Conservation (phyloP, 1,284 basidiomycete species). For the Rhodotorula sp. region DNA sequence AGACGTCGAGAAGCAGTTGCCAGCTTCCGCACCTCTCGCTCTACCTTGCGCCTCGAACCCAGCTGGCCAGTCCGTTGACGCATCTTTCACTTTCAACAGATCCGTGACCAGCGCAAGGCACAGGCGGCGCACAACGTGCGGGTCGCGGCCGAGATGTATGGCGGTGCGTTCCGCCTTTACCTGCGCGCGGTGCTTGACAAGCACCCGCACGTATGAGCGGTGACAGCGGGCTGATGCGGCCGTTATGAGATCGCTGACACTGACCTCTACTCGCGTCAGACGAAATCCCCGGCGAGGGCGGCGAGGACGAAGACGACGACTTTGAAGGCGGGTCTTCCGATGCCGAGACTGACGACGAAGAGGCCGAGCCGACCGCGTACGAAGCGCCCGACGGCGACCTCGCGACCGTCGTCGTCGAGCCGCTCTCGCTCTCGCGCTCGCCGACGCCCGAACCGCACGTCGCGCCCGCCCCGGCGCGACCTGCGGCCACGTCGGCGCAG, state of each 20-base stretch:
- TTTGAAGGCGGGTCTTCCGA: conserved; percentile 11
- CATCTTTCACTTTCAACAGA: conserved; percentile 10
- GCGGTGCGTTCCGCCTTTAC: conserved; percentile 29
- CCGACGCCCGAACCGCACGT: conserved; percentile 25
- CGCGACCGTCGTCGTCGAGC: conserved; percentile 36
- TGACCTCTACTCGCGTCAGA: too few species aligned
- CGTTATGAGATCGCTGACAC: too few species aligned
- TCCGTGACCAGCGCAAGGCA: conserved; percentile 43
- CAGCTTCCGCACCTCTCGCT: too few species aligned
- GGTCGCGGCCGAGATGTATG: conserved; percentile 42
- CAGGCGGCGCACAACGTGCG: conserved; percentile 42
- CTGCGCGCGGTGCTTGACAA: background rate
- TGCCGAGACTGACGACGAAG: background rate
- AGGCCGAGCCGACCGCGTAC: conserved; percentile 12
- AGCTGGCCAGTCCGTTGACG: background rate
- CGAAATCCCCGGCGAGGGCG: too few species aligned
- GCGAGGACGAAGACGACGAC: conserved; percentile 17
- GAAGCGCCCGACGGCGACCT: conserved; percentile 29
- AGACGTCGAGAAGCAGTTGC: too few species aligned
- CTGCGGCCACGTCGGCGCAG: background rate
- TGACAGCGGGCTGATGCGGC: conserved; percentile 3
- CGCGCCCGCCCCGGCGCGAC: background rate
- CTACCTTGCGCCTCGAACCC: background rate
- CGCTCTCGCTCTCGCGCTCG: conserved; percentile 38
- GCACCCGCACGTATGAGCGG: too few species aligned